A percentile compares a stretch with the other conserved stretches of the same genome.
Conservation (phyloP, 2,329 filamentous ascomycete genomes). For the Zymoseptoria passerinii region DNA sequence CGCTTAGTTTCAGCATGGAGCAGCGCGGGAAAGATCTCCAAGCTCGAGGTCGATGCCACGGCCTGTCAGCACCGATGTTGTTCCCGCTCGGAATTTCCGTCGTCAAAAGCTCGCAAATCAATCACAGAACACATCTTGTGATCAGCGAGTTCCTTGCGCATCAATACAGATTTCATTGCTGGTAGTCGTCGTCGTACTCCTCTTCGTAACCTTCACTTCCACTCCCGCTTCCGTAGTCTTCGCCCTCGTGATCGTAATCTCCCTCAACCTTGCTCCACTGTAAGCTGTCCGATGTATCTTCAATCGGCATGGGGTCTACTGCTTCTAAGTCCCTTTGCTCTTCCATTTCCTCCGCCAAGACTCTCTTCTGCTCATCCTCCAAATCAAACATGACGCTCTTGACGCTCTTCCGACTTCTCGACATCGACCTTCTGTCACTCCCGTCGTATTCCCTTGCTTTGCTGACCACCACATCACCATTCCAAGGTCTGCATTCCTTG, state of each 20-base stretch:
- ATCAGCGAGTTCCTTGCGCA: not conserved
- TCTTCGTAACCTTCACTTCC: constrained; percentile 9
- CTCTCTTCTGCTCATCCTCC: constrained; percentile 16
- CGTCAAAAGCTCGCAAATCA: not conserved
- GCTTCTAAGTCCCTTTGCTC: constrained; percentile 12
- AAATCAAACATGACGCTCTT: constrained; percentile 26
- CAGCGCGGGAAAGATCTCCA: too few relatives aligned
- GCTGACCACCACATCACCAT: constrained; percentile 65
- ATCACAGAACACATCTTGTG: not conserved
- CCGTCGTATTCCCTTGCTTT: not conserved
- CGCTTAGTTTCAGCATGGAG: too few relatives aligned
- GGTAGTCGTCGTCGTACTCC: constrained; percentile 13
- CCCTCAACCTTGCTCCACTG: constrained; percentile 22
- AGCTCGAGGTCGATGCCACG: too few relatives aligned
- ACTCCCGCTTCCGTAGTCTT: constrained; percentile 11
- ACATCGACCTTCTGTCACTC: not conserved
- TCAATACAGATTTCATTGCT: constrained; percentile 1
- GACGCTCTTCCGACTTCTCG: constrained; percentile 21
- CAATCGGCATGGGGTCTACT: constrained; percentile 25
- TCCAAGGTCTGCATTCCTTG: constrained; percentile 84
- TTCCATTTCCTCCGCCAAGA: constrained; percentile 11
- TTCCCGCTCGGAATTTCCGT: too few relatives aligned
- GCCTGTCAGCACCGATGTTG: too few relatives aligned
- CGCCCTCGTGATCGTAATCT: constrained; percentile 8
- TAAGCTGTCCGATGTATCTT: constrained; percentile 17